phyloP scores from a whole-genome alignment of 371 early-diverging fungal species.

The Saksenaea vasiformis region DNA sequence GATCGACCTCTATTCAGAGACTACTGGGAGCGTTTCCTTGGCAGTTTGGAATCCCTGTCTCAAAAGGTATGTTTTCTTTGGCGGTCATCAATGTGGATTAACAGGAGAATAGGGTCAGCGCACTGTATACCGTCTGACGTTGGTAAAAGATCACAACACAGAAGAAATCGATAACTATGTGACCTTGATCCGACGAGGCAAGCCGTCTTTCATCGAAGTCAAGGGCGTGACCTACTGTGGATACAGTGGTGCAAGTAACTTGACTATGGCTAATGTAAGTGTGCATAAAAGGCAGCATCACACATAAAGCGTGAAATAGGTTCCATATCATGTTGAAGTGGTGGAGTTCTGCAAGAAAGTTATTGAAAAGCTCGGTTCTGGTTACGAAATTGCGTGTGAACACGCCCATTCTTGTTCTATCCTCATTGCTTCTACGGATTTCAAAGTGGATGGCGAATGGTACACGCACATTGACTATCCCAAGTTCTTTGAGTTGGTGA shows the following conservation, averaged over 20 bases:
- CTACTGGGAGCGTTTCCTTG: slow-evolving; percentile 83
- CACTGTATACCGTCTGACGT: slow-evolving; percentile 78
- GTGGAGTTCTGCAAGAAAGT: slow-evolving; percentile 70
- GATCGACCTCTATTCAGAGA: slow-evolving; percentile 82
- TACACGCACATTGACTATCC: slow-evolving; percentile 82
- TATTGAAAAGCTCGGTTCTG: slow-evolving; percentile 53
- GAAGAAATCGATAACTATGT: slow-evolving; percentile 74
- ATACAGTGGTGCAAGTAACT: slow-evolving; percentile 65
- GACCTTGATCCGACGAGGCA: slow-evolving; percentile 70
- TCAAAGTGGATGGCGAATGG: slow-evolving; percentile 75
- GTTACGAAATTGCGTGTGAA: slow-evolving; percentile 76
- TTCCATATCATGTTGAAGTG: slow-evolving; percentile 82
- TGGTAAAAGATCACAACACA: slow-evolving; percentile 81
- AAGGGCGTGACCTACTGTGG: slow-evolving; percentile 78
- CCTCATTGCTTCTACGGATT: slow-evolving; percentile 69
- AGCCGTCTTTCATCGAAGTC: slow-evolving; percentile 81
- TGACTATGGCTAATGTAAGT: slow-evolving; percentile 68
- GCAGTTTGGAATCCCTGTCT: slow-evolving; percentile 65
- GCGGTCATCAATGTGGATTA: background rate
- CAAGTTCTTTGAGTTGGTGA: slow-evolving; percentile 70
- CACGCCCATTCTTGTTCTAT: slow-evolving; percentile 80
- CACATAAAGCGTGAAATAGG: slow-evolving; percentile 24
- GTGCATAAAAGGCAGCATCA: slow-evolving; percentile 18
- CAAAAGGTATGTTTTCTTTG: slow-evolving; percentile 16
- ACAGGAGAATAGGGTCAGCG: slow-evolving; percentile 59